These are phyloP conservation scores for Xylona heveae DNA, from an alignment of 495 filamentous ascomycete genomes.

Conservation along the genomic window DNA sequence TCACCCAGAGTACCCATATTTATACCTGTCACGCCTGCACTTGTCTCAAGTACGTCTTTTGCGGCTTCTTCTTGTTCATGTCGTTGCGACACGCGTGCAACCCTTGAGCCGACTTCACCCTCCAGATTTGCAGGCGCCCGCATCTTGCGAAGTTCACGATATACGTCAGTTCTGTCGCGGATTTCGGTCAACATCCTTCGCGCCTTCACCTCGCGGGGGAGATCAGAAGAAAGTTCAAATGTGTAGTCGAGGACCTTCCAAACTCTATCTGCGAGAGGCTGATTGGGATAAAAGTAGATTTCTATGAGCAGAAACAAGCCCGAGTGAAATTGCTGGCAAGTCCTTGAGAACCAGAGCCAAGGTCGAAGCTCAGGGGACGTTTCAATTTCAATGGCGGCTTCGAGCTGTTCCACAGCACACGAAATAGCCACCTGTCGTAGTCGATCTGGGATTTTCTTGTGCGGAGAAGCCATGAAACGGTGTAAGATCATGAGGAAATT, in stretches of 20 bases:
- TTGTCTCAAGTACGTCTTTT: too few relatives aligned
- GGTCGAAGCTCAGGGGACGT: slow-evolving; percentile 24
- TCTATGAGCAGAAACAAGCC: slow-evolving; percentile 28
- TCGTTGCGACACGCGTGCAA: too few relatives aligned
- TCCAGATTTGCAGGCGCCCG: slow-evolving; percentile 15
- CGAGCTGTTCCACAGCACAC: slow-evolving; percentile 29
- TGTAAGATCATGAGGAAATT: slow-evolving; percentile 44
- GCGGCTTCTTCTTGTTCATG: too few relatives aligned
- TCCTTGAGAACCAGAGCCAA: slow-evolving; percentile 35
- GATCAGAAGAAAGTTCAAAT: slow-evolving; percentile 32
- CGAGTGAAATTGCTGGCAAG: slow-evolving; percentile 32
- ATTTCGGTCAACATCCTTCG: slow-evolving; percentile 20
- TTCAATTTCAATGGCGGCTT: slow-evolving; percentile 37
- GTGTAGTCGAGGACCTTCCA: slow-evolving; percentile 53
- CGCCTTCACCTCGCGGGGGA: slow-evolving; percentile 19
- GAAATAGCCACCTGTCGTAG: slow-evolving; percentile 21
- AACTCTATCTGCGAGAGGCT: slow-evolving; percentile 33
- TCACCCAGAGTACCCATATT: too few relatives aligned
- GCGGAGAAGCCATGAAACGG: slow-evolving; percentile 24
- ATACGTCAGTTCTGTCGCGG: slow-evolving; percentile 15
- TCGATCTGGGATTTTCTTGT: slow-evolving; percentile 29
- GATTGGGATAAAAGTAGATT: slow-evolving; percentile 32
- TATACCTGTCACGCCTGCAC: too few relatives aligned
- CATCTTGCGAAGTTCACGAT: slow-evolving; percentile 16
- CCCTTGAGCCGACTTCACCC: too few relatives aligned